These are phyloP conservation scores for Allium fistulosum DNA, from an alignment of 106 monocot species.

Conservation along the genomic window DNA sequence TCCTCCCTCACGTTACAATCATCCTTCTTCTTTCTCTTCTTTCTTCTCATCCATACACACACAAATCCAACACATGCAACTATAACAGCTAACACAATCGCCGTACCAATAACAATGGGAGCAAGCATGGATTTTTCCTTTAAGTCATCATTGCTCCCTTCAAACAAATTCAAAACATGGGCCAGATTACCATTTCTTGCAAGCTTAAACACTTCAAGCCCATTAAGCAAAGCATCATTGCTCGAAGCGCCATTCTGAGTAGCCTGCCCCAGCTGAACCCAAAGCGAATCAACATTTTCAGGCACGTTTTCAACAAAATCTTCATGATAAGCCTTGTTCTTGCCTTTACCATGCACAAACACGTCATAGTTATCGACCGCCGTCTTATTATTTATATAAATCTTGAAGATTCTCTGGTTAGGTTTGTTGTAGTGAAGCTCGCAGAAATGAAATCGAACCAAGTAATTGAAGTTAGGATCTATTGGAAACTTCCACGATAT, in stretches of 20 bases:
- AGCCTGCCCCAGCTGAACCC: constrained; percentile 60
- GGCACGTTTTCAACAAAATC: constrained; percentile 35
- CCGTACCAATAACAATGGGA: constrained; percentile 15
- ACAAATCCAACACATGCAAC: constrained; percentile 9
- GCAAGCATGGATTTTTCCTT: constrained; percentile 19
- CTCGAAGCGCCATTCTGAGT: constrained; percentile 18
- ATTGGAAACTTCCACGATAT: constrained; percentile 65
- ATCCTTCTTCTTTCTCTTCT: constrained; percentile 13
- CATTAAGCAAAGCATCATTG: constrained; percentile 57
- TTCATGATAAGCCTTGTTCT: constrained; percentile 62
- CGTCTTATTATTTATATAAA: constrained; percentile 57
- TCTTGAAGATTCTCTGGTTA: constrained; percentile 45
- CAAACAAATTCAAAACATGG: constrained; percentile 17
- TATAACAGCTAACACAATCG: constrained; percentile 2
- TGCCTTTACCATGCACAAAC: constrained; percentile 39
- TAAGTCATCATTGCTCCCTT: not conserved
- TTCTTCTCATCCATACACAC: constrained; percentile 8
- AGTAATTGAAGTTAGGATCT: constrained; percentile 52
- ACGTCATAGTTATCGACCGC: constrained; percentile 56
- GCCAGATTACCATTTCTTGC: constrained; percentile 59
- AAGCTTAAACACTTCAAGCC: constrained; percentile 72
- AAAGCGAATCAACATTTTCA: constrained; percentile 23
- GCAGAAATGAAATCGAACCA: constrained; percentile 70
- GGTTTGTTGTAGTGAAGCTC: constrained; percentile 32
- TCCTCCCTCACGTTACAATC: constrained; percentile 1